phyloP scores from a whole-genome alignment of 768 basidiomycete genomes.

The Clavaria fumosa region DNA sequence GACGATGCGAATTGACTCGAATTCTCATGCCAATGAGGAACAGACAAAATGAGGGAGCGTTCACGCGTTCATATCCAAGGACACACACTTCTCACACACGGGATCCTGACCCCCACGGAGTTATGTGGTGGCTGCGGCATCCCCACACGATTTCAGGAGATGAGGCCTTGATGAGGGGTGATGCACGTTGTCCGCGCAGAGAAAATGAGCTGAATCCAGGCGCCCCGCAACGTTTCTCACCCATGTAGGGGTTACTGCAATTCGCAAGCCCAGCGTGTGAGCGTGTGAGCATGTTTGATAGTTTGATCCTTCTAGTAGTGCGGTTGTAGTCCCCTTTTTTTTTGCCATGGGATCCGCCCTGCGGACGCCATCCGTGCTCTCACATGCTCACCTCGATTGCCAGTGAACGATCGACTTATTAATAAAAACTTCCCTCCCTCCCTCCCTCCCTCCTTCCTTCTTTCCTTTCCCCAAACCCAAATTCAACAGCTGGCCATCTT shows the following conservation, averaged over 20 bases:
- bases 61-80: too few relatives aligned
- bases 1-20: background rate
- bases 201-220: too few relatives aligned
- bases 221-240: too few relatives aligned
- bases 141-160: too few relatives aligned
- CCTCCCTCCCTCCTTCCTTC: conserved; percentile 7
- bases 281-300: background rate
- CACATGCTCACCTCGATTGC: too few relatives aligned
- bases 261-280: background rate
- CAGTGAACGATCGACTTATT: too few relatives aligned
- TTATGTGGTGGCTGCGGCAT: too few relatives aligned
- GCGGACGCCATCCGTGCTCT: background rate
- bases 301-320: background rate
- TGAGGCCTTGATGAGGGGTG: too few relatives aligned
- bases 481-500: conserved; percentile 11
- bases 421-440: conserved; percentile 6
- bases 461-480: conserved; percentile 12
- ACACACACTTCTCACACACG: too few relatives aligned
- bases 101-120: too few relatives aligned
- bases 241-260: background rate
- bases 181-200: too few relatives aligned
- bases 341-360: background rate
- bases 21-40: background rate
- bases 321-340: background rate
- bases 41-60: background rate